Evolutionary conservation across 139 green algal genomes (phyloP).

Genomic region (Micractinium conductrix): DNA sequence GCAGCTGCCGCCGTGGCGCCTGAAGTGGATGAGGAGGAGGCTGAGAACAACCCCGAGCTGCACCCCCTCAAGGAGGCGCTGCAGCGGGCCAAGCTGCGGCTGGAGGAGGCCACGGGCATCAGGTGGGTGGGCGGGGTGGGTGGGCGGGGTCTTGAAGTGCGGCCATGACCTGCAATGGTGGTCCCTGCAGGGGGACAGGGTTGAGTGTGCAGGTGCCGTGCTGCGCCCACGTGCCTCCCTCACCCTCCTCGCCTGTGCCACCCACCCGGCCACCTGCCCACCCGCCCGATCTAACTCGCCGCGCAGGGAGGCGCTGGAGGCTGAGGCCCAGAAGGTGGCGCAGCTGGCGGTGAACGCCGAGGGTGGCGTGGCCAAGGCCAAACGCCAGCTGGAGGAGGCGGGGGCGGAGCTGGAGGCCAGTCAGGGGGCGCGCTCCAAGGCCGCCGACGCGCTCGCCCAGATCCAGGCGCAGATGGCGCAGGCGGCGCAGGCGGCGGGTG

Average conservation of each 20-base stretch:
- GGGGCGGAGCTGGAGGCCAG: constrained; percentile 28
- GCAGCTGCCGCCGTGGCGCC: too few species aligned
- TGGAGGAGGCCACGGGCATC: constrained; percentile 43
- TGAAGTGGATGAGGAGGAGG: constrained; percentile 20
- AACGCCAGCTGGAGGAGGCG: constrained; percentile 23
- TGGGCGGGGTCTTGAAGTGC: too few species aligned
- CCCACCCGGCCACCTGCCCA: too few species aligned
- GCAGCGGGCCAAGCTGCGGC: constrained; percentile 39
- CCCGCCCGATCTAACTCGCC: too few species aligned
- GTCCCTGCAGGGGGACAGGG: too few species aligned
- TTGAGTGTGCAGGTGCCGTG: too few species aligned
- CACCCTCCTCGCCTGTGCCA: too few species aligned
- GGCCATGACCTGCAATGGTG: too few species aligned
- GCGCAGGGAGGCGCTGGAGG: constrained; percentile 60
- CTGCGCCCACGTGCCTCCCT: too few species aligned
- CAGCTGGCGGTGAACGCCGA: constrained; percentile 70
- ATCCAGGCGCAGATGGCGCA: not conserved
- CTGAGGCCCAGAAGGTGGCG: constrained; percentile 62
- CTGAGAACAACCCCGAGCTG: constrained; percentile 57
- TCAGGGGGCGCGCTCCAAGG: not conserved
- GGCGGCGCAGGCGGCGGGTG: not conserved
- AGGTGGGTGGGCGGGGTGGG: not conserved
- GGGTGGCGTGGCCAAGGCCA: not conserved
- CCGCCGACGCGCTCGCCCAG: not conserved
- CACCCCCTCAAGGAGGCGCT: constrained; percentile 62